Evolutionary conservation across 345 rosid genomes (phyloP), one percentile per base, ranked within the genome.

Genomic region (Xanthoceras sorbifolium): DNA sequence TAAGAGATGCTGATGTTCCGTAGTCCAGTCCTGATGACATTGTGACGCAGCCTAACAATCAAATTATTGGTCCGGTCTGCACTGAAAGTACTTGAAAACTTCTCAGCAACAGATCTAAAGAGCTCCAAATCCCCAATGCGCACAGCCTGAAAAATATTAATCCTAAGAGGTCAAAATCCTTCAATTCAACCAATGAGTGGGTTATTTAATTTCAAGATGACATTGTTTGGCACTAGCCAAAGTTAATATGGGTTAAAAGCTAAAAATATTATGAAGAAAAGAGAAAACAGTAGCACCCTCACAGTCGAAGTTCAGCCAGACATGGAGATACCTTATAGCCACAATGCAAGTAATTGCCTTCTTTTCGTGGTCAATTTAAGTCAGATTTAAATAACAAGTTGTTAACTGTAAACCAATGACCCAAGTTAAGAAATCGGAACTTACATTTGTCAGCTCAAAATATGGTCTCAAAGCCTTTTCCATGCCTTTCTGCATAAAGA

Each of bases 401-500:
- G 32, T 23, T 2, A 63, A 12, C 3, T 50, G 15, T n/a, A 64
- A 50, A 75, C 17, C 34, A 65, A 14, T 23, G 26, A 25, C 50
- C 48, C 9, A 26, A 54, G 28, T 71, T 28, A 20, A 67, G 28
- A 68, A 66, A 72, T 20, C 18, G 12, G 55, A 22, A 86, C 89
- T 88, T 68, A 84, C 91, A 84, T 88, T 88, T 20, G 91, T 88
- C 73, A 88, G 77, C 81, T 88, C 91, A 78, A 88, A 88, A 78
- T 88, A 88, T 12, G 91, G 91, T 82, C 86, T 86, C 83, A 88
- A 69, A 64, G 91, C 88, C 61, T 81, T 86, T 78, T 86, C 89
- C 91, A 88, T 88, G 73, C 91, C 89, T 81, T 86, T 84, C 77
- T 88, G 89, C 91, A 88, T 86, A 69, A 88, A 86, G 26, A 88